Base-by-base conservation (phyloP, 164 flowering plant genomes). In the Brasenia schreberi region DNA sequence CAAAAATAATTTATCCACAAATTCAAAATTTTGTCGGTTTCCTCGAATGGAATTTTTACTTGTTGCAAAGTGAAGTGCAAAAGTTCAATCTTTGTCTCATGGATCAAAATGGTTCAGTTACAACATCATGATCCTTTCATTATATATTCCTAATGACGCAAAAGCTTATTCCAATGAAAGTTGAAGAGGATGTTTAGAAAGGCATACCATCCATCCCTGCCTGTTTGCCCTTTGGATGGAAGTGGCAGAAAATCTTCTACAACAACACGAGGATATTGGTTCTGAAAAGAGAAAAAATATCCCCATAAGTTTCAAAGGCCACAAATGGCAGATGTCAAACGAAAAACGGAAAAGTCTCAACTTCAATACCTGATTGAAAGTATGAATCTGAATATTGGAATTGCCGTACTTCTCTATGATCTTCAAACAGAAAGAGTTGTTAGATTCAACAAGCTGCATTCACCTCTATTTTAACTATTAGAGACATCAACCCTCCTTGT, bases 251-350 rank as follows among this genome's bases (percentile, higher is more conserved):
- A 85, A 72, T 94, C 97, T 59, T 94, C 96, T 63, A 78, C 85
- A 64, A 85, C 96, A 73, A 94, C 39, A 66, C 99, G 93, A 63
- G 99, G 99, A 71, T 89, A 94, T 69, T 95, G 97, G 74, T 97
- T 92, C 99, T 95, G 80, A 18, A 65, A 78, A 68, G 39, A 42
- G 14, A 64, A 33, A 33, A 49, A 9, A 49, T 49, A 9, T 9
- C 16, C 56, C 56, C 10, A 49, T 49, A 49, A 49, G 56, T 49
- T 49, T 49, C 56, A 49, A 9, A 9, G 10, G 1, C 16, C 12
- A 9, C 10, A 49, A 14, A 2, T 49, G 16, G 56, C 12, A 49
- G 14, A 49, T 49, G 14, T 14, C 56, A 49, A 33, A 33, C 39
- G 39, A 33, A 9, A 49, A 49, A 49, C 12, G 16, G 56, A 49